These are phyloP conservation scores for Canariomyces notabilis DNA, from an alignment of 2,329 filamentous ascomycete species.

Conservation along the genomic window DNA sequence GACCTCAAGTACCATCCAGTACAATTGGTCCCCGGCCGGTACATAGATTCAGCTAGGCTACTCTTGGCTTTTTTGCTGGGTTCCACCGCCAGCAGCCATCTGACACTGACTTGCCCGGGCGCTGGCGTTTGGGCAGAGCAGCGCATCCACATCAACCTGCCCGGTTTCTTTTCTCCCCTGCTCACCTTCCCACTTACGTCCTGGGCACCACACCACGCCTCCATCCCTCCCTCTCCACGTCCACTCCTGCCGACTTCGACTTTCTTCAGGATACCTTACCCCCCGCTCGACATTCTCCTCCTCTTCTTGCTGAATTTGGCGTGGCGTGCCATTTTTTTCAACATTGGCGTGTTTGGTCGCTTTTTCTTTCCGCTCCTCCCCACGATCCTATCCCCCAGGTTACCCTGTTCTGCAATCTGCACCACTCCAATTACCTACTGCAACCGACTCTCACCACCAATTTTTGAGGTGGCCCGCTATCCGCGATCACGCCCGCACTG, in stretches of 20 bases:
- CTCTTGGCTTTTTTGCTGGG: conserved; percentile 9
- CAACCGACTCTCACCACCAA: background rate
- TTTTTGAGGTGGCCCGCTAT: background rate
- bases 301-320: background rate
- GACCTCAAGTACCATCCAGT: conserved; percentile 12
- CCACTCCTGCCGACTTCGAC: conserved; percentile 8
- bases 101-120: conserved; percentile 14
- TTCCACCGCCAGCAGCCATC: conserved; percentile 15
- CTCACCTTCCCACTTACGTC: conserved; percentile 13
- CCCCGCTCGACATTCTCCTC: background rate
- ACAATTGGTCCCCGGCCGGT: conserved; percentile 14
- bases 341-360: background rate
- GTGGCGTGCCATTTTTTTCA: background rate
- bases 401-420: background rate
- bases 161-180: conserved; percentile 19
- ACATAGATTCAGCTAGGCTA: background rate
- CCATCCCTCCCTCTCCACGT: conserved; percentile 12
- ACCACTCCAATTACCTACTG: no score
- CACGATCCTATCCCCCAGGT: background rate
- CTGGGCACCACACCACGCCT: conserved; percentile 16
- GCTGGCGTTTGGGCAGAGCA: conserved; percentile 1
- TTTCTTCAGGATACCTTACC: conserved; percentile 1
- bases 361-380: background rate
- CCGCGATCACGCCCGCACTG: background rate
- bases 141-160: conserved; percentile 16